Evolutionary conservation across 2,329 filamentous ascomycete genomes (phyloP).

Genomic region (Scedosporium dehoogii): DNA sequence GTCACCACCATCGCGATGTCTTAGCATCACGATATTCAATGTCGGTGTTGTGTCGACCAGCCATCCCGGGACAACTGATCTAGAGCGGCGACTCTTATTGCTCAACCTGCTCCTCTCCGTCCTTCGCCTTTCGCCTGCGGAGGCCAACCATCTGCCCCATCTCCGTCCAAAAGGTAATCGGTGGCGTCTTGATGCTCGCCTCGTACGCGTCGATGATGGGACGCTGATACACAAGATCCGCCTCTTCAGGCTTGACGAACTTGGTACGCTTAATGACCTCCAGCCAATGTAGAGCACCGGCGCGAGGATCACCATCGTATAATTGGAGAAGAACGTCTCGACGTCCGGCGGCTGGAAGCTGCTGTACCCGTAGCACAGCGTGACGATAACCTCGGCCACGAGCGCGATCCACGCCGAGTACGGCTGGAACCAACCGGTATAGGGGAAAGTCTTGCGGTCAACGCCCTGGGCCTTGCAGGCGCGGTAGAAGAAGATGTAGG

Average conservation of each 20-base stretch:
- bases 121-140: constrained; percentile 15
- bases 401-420: constrained; percentile 41
- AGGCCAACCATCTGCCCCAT: constrained; percentile 36
- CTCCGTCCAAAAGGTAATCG: constrained; percentile 46
- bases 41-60: neutral
- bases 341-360: constrained; percentile 38
- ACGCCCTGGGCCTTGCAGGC: constrained; percentile 38
- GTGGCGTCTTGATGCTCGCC: constrained; percentile 34
- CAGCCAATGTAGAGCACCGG: constrained; percentile 46
- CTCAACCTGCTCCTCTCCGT: constrained; percentile 13
- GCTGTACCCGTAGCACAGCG: constrained; percentile 46
- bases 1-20: too few species aligned
- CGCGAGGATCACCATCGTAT: constrained; percentile 46
- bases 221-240: constrained; percentile 51
- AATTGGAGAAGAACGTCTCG: constrained; percentile 40
- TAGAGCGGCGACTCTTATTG: neutral
- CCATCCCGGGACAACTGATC: neutral
- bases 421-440: constrained; percentile 48
- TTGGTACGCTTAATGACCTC: constrained; percentile 52
- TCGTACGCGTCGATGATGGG: constrained; percentile 50
- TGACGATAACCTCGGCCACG: constrained; percentile 29
- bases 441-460: constrained; percentile 41
- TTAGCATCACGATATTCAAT: too few species aligned
- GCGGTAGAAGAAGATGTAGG: constrained; percentile 47
- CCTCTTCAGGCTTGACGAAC: constrained; percentile 40